Percentiles rank a stretch among this genome's conserved stretches.
Conservation (phyloP, 441 rosid species). For the Populus hybrid region DNA sequence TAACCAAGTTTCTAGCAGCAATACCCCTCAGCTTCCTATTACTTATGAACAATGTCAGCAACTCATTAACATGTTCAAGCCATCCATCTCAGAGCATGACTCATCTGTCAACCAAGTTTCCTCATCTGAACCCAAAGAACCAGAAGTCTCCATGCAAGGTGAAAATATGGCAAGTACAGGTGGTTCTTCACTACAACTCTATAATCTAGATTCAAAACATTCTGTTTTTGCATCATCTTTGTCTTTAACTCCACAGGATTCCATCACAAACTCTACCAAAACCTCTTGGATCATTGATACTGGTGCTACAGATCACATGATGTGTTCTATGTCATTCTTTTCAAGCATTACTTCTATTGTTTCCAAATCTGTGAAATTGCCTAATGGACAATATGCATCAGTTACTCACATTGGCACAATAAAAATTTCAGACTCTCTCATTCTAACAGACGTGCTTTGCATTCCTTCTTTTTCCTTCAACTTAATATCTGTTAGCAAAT, state of each 20-base stretch:
- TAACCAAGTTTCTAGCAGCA: too few relatives aligned
- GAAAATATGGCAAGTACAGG: background rate
- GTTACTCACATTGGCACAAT: background rate
- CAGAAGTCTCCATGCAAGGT: background rate
- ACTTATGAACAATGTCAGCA: too few relatives aligned
- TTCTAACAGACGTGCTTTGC: background rate
- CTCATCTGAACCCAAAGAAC: background rate
- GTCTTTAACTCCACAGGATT: accelerated
- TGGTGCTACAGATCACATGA: background rate
- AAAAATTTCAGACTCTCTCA: accelerated
- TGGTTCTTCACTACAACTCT: accelerated
- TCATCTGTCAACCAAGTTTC: background rate
- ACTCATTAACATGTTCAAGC: accelerated
- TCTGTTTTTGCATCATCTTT: background rate
- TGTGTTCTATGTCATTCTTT: background rate
- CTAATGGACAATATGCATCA: background rate
- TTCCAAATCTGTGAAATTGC: background rate
- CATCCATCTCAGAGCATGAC: too few relatives aligned
- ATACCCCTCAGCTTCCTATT: too few relatives aligned
- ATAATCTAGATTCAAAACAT: background rate
- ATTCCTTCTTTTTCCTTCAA: background rate
- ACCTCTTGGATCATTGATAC: background rate
- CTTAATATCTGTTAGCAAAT: too few relatives aligned
- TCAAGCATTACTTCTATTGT: accelerated
- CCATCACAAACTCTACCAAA: too few relatives aligned